Evolutionary conservation across 345 rosid species (phyloP), one percentile per base, ranked within the genome.

Genomic region (Arabis alpina): DNA sequence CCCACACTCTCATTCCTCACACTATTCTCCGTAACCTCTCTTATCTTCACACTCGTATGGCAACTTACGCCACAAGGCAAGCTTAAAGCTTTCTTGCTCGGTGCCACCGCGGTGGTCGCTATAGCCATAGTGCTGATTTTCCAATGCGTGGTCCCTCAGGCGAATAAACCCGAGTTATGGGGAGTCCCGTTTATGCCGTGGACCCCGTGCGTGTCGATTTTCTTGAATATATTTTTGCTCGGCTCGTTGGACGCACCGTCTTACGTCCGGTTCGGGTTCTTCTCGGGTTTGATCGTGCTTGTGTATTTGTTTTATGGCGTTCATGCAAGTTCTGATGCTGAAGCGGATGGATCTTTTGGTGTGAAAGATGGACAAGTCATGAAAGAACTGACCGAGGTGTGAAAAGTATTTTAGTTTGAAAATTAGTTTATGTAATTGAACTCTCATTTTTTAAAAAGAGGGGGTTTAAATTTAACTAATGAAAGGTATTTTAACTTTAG

Each of bases 181-280:
- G 91, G 92, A 2, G 88, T 91, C 45, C 96, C 98, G 0, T 74
- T 87, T 54, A 93, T 93, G 98, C 98, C 98, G 1, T 87, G 90
- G 96, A 81, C 87, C 30, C 98, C 98, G 0, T 85, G 90, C 28
- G 67, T 77, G 10, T 93, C 98, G 9, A 87, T 93, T 74, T 93
- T 86, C 74, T 68, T 91, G 79, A 87, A 91, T 79, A 82, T 93
- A 14, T 93, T 93, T 71, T 72, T 93, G 64, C 64, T 93, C 27
- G 98, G 97, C 50, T 80, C 88, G 50, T 82, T 91, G 8, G 90
- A 81, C 16, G 87, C 84, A 28, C 84, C 82, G 0, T 87, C 98
- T 23, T 93, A 87, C 11, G 70, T 78, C 11, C 76, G 98, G 65
- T 93, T 93, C 39, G 88, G 82, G 61, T 78, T 82, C 76, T 91